Evolutionary conservation across 2,329 filamentous ascomycete species (phyloP).

Genomic region (Sarocladium oryzae): DNA sequence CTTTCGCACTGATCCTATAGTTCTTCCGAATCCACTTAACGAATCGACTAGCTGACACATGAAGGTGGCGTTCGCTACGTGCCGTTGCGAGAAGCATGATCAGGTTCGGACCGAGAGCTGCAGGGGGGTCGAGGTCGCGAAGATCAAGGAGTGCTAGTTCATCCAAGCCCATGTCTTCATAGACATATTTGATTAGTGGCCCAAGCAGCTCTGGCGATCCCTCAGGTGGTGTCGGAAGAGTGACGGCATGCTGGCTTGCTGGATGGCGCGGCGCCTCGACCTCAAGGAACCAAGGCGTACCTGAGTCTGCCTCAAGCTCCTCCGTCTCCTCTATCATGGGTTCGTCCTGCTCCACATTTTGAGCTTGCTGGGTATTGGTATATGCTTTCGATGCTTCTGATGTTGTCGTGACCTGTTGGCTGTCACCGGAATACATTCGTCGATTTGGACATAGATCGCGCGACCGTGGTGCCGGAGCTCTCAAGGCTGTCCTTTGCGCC

Average conservation of each 20-base stretch:
- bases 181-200: slow-evolving; percentile 69
- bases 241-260: slow-evolving; percentile 38
- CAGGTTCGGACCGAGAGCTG: slow-evolving; percentile 79
- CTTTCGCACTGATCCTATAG: slow-evolving; percentile 66
- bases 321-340: background rate
- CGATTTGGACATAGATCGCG: too few relatives aligned
- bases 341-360: background rate
- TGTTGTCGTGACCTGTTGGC: background rate
- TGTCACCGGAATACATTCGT: background rate
- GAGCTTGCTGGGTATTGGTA: background rate
- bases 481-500: slow-evolving; percentile 2
- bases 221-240: slow-evolving; percentile 51
- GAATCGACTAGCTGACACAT: slow-evolving; percentile 83
- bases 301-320: background rate
- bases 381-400: background rate
- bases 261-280: slow-evolving; percentile 54
- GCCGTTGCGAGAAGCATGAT: slow-evolving; percentile 92
- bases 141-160: slow-evolving; percentile 76
- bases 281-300: slow-evolving; percentile 80
- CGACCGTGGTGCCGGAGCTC: background rate
- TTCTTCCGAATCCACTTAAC: slow-evolving; percentile 76
- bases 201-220: slow-evolving; percentile 65
- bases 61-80: slow-evolving; percentile 86
- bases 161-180: slow-evolving; percentile 80
- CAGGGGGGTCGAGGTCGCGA: slow-evolving; percentile 74